These are phyloP conservation scores for Coemansia sp. DNA, from an alignment of 192 early-diverging fungal genomes.

Conservation along the genomic window DNA sequence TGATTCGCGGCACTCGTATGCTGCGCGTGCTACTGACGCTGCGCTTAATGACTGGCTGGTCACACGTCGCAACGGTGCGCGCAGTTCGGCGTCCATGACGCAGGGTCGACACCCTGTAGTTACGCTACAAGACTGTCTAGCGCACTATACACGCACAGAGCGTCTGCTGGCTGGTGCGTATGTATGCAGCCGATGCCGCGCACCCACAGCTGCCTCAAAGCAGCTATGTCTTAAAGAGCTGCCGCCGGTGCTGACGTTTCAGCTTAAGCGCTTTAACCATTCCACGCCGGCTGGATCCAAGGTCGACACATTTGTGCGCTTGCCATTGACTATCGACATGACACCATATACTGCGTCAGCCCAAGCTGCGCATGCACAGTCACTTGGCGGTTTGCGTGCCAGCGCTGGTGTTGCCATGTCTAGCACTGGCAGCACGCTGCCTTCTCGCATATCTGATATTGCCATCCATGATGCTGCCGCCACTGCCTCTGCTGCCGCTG, in stretches of 20 bases:
- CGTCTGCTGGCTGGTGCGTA: conserved; percentile 67
- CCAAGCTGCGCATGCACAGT: conserved; percentile 44
- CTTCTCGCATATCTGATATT: conserved; percentile 23
- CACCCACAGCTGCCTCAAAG: conserved; percentile 74
- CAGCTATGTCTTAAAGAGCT: conserved; percentile 82
- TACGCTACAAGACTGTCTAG: conserved; percentile 53
- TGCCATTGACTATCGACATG: conserved; percentile 88
- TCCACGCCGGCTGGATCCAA: conserved; percentile 57
- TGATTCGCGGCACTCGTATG: not conserved
- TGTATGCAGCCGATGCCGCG: conserved; percentile 68
- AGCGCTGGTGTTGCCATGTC: conserved; percentile 26
- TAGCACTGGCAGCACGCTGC: conserved; percentile 46
- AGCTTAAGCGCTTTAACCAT: conserved; percentile 94
- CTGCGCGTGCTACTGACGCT: conserved; percentile 22
- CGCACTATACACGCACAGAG: conserved; percentile 77
- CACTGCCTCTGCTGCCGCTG: not conserved
- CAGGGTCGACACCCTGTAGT: conserved; percentile 26
- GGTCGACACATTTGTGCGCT: conserved; percentile 81
- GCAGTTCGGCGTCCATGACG: conserved; percentile 18
- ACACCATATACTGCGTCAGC: conserved; percentile 80
- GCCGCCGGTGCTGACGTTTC: conserved; percentile 87
- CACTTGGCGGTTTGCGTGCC: conserved; percentile 35
- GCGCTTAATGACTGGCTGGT: conserved; percentile 25
- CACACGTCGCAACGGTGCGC: conserved; percentile 8
- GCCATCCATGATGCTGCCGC: conserved; percentile 1